Evolutionary conservation across 129 eudicot genomes (phyloP).

Genomic region (Kitagawia praeruptora): DNA sequence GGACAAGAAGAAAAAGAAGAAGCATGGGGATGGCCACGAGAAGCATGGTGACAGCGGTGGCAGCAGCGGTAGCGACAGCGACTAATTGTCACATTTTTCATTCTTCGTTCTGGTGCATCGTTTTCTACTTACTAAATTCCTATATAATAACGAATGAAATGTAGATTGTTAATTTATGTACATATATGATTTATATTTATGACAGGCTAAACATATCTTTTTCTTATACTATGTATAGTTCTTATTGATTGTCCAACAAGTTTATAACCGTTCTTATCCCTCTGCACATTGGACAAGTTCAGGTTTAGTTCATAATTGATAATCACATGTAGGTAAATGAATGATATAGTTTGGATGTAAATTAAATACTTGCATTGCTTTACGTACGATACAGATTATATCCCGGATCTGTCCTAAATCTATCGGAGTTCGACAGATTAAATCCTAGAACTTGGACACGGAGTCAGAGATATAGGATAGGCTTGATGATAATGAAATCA

Average conservation of each 20-base stretch:
- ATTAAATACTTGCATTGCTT: background rate
- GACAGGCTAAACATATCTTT: no score
- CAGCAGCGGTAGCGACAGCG: constrained; percentile 10
- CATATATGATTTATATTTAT: background rate
- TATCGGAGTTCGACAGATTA: background rate
- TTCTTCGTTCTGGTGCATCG: background rate
- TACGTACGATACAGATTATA: background rate
- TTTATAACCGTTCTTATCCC: background rate
- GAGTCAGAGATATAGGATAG: background rate
- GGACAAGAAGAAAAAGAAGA: constrained; percentile 7
- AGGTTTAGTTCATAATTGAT: background rate
- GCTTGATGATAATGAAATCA: background rate
- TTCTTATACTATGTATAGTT: background rate
- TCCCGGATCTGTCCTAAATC: background rate
- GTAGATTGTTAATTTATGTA: background rate
- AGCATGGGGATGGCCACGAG: background rate
- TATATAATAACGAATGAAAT: background rate
- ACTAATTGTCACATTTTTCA: background rate
- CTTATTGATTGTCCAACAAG: background rate
- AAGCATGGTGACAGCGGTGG: constrained; percentile 12
- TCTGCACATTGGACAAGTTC: background rate
- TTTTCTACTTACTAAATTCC: background rate
- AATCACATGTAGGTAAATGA: background rate
- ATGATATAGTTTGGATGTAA: no score
- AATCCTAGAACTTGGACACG: background rate